Conservation (phyloP, 2,329 filamentous ascomycete species). For the Exophiala viscosa region DNA sequence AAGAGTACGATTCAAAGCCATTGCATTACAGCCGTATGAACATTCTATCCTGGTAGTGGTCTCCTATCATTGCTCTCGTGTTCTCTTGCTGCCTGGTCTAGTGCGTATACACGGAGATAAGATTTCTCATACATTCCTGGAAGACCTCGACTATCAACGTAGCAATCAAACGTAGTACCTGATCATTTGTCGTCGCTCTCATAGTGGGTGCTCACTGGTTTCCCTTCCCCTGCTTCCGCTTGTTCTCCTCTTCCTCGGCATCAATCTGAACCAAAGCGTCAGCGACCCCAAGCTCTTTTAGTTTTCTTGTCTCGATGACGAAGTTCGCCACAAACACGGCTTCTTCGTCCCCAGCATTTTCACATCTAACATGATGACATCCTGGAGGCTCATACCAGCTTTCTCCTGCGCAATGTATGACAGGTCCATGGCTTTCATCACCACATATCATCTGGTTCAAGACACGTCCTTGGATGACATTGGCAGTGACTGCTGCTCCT, state of each 20-base stretch:
- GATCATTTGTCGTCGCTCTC: no score
- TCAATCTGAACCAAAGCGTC: constrained; percentile 1
- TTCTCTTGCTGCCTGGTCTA: no score
- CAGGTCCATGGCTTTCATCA: constrained; percentile 33
- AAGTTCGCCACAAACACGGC: constrained; percentile 11
- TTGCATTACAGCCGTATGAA: no score
- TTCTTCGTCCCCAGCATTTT: constrained; percentile 11
- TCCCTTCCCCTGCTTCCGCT: background rate
- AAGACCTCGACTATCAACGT: no score
- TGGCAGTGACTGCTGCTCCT: constrained; percentile 41
- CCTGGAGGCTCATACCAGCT: constrained; percentile 14
- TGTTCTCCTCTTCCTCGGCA: constrained; percentile 3
- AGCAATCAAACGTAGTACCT: no score
- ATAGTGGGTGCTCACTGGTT: no score
- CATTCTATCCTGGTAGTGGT: no score
- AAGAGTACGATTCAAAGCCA: no score
- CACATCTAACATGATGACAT: constrained; percentile 11
- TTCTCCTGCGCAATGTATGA: constrained; percentile 3
- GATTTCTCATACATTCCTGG: no score
- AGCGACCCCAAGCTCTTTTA: background rate
- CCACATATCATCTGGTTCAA: constrained; percentile 51
- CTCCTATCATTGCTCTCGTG: no score
- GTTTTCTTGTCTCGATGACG: constrained; percentile 7
- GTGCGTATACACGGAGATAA: no score
- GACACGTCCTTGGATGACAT: constrained; percentile 39